These are phyloP conservation scores for Fistulinella prunicolor DNA, from an alignment of 768 basidiomycete species.

Conservation along the genomic window DNA sequence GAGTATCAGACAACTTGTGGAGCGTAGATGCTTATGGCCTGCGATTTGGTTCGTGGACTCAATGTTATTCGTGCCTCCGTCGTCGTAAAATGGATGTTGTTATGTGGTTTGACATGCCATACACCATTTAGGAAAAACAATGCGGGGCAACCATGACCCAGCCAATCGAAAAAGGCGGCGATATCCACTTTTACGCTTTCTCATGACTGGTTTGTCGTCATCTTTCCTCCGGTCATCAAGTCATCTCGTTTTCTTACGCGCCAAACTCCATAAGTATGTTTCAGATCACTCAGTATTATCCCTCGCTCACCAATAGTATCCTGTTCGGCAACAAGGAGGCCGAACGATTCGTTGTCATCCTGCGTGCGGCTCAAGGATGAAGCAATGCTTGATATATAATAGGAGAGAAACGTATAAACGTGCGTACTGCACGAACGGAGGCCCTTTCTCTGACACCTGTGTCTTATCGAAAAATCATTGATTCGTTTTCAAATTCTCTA, in stretches of 20 bases:
- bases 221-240: no score
- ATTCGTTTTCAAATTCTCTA: not conserved
- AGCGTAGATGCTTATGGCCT: no score
- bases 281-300: not conserved
- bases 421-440: not conserved
- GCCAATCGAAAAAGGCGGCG: not conserved
- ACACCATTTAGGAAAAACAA: not conserved
- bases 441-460: not conserved
- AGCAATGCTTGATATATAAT: constrained; percentile 10
- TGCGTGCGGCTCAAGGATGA: constrained; percentile 14
- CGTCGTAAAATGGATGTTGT: no score
- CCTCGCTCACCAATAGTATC: not conserved
- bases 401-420: not conserved
- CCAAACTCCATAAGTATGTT: not conserved
- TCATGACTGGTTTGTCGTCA: not conserved
- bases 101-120: no score
- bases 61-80: no score
- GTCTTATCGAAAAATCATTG: not conserved
- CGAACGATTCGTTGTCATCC: not conserved
- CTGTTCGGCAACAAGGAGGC: not conserved
- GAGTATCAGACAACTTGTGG: no score
- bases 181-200: not conserved
- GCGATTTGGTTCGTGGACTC: no score
- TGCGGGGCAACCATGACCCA: not conserved
- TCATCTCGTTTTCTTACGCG: not conserved